Evolutionary conservation across 2,329 filamentous ascomycete species (phyloP), one percentile per base, ranked within the genome.

Genomic region (Talaromyces verruculosus): DNA sequence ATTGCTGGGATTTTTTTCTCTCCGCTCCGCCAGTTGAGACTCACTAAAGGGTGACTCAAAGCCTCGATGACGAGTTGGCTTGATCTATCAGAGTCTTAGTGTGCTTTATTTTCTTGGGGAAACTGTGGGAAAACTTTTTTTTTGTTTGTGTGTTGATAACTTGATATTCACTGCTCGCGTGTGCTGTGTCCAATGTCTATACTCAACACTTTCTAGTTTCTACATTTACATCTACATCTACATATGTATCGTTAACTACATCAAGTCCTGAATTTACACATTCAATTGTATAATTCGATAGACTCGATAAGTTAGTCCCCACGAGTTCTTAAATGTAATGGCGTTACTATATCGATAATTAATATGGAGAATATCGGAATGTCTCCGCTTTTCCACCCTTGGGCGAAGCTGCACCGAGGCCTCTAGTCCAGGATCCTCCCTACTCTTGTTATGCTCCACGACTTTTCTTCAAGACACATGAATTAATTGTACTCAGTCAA

Each of bases 1-100:
- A 63, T 53, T 61, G 33, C 43, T 57, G 47, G 33, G 33, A 45
- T 55, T 65, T 68, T 67, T 65, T 41, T 39, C 30, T 39, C 43
- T 47, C 33, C 33, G 19, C 33, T 57, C 33, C 53, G 30, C 53
- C 33, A 35, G 30, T 51, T 51, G 47, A 47, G 6, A 13, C 13
- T 39, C 37, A 17, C 37, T 39, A 15, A 13, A 25, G 51, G 19
- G 6, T 57, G 51, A 57, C 53, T 57, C 53, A 57, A 57, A 22
- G 53, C 53, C 33, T 57, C 53, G 30, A 57, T 57, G 53, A 57
- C 53, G 53, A 57, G n/a, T 57, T 39, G 53, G 53, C 53, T 57
- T 57, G 53, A 1, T 5, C 45, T 28, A 22, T 19, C 11, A 3
- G 25, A 11, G 7, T 17, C 6, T 7, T 37, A 57, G 30, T 37